A percentile compares a stretch with the other conserved stretches of the same genome.
phyloP scores from a whole-genome alignment of 768 basidiomycete species.

The Mycena metata region DNA sequence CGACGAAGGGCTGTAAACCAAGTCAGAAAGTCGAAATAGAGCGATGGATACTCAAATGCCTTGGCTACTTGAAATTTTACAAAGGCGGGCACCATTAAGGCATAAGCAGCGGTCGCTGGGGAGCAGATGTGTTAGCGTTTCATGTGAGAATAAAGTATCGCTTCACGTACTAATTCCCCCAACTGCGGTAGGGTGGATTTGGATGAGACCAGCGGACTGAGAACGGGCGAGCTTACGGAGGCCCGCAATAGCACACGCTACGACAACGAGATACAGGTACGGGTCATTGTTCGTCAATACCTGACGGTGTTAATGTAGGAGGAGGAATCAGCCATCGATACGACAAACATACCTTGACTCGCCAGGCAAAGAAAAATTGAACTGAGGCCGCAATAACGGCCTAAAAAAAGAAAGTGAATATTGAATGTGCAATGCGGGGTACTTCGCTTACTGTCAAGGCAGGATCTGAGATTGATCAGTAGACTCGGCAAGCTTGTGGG shows the following conservation, averaged over 20 bases:
- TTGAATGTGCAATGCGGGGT: conserved; percentile 18
- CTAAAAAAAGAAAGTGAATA: conserved; percentile 1
- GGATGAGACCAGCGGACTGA: not conserved
- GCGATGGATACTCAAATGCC: not conserved
- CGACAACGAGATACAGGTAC: conserved; percentile 7
- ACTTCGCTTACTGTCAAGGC: conserved; percentile 8
- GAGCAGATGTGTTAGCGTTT: not conserved
- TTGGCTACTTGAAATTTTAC: not conserved
- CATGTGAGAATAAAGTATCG: not conserved
- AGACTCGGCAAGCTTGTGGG: not conserved
- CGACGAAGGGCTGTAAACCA: not conserved
- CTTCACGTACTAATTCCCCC: conserved; percentile 1
- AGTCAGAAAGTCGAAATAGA: not conserved
- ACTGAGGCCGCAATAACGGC: conserved; percentile 20
- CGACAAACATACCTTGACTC: conserved; percentile 6
- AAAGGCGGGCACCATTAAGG: not conserved
- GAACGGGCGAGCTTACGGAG: not conserved
- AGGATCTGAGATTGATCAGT: conserved; percentile 3
- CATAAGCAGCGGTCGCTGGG: not conserved
- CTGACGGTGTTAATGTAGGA: too few relatives aligned
- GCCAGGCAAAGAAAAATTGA: conserved; percentile 36
- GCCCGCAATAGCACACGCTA: not conserved
- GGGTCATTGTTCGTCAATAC: conserved; percentile 13
- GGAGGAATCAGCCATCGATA: too few relatives aligned
- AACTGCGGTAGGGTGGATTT: not conserved